Conservation (phyloP, 495 filamentous ascomycete genomes). For the Bathelium albidoporum region DNA sequence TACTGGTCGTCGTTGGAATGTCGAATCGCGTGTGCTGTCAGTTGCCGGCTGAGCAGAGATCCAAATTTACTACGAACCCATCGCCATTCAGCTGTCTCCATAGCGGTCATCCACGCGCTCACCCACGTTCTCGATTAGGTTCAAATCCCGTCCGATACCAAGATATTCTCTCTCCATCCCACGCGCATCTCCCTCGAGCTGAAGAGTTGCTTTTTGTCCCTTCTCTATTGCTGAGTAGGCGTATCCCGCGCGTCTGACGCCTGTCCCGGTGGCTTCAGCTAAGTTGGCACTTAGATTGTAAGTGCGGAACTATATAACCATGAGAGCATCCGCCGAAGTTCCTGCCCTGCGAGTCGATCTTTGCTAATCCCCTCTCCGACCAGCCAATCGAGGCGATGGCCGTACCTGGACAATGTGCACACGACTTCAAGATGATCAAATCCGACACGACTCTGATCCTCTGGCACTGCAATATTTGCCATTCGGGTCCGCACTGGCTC, state of each 20-base stretch:
- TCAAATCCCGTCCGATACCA: neutral
- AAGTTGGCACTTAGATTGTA: neutral
- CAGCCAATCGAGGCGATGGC: conserved; percentile 40
- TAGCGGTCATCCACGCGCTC: neutral
- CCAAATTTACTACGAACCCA: neutral
- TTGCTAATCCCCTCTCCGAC: neutral
- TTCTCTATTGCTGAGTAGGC: neutral
- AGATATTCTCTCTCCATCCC: neutral
- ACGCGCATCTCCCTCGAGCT: neutral
- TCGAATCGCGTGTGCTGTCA: neutral
- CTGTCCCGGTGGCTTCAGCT: neutral
- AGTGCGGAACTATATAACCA: conserved; percentile 2
- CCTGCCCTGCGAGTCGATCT: neutral
- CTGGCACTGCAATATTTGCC: conserved; percentile 70
- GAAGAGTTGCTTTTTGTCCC: neutral
- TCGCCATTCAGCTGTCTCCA: neutral
- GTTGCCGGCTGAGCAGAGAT: neutral
- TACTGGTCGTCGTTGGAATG: neutral
- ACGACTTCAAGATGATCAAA: conserved; percentile 69
- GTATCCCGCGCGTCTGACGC: conserved; percentile 1
- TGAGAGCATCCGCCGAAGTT: neutral
- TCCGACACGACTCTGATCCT: conserved; percentile 61
- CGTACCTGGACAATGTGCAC: conserved; percentile 51
- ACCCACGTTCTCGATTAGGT: neutral
- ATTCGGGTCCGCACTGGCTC: conserved; percentile 69